Evolutionary conservation across 2,329 filamentous ascomycete genomes (phyloP), one percentile per base, ranked within the genome.

Genomic region (Didymella segeticola): DNA sequence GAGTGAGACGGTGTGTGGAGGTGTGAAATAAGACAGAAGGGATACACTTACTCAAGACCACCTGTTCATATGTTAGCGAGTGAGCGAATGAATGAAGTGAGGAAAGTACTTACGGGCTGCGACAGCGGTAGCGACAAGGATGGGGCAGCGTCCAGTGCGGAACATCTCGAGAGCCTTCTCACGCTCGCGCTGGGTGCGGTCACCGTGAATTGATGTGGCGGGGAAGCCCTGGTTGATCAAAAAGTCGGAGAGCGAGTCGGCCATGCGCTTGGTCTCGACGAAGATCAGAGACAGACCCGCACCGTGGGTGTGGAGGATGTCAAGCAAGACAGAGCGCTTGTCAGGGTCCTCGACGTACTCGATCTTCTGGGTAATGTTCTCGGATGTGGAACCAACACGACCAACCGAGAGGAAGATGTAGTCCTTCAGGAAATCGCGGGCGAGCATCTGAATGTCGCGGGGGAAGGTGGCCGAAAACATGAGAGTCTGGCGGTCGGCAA

Each of bases 391-490:
- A 78, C 95, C 95, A 56, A 98, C 95, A 86, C 95, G 93, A 71
- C 93, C 95, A 66, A 99, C 95, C 14, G 95, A 99, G 70, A 99
- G 85, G 87, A 99, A 99, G 72, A 99, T 88, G 81, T 99, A 99
- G 75, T 99, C 95, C 83, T 96, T 97, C 75, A 99, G 82, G 86
- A 99, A 99, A 77, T 99, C 95, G 72, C 95, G 89, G 57, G 95
- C 95, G 56, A 99, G 89, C 90, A 98, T 96, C 84, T 99, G 95
- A 53, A 99, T 99, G 77, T 99, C 95, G 68, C 93, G 91, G 57
- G 95, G 95, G 86, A 99, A 99, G 58, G 95, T 99, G 77, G 95
- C 95, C 33, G 95, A 99, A 78, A 99, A 99, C 95, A 99, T 99
- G 83, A 99, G 93, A 49, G 95, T 99, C 80, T 99, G 95, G 73